Evolutionary conservation across 2,329 filamentous ascomycete genomes (phyloP).

Genomic region (Dactylellina haptotyla): DNA sequence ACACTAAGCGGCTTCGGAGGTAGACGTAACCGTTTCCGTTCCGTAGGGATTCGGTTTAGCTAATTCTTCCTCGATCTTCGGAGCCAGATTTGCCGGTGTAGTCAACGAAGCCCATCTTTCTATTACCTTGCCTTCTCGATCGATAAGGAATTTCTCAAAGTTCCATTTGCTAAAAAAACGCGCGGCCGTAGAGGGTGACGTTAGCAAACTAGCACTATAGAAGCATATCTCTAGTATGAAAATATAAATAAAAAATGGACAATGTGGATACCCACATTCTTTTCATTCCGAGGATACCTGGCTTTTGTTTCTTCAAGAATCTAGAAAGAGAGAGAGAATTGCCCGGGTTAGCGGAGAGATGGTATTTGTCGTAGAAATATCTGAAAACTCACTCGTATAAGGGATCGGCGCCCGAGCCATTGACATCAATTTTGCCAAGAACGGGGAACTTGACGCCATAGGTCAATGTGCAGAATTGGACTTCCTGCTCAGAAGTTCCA

Average conservation of each 20-base stretch:
- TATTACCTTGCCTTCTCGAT: slow-evolving; percentile 84
- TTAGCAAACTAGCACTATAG: slow-evolving; percentile 11
- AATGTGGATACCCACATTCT: slow-evolving; percentile 65
- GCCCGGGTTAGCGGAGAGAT: background rate
- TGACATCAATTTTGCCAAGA: slow-evolving; percentile 91
- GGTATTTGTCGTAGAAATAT: background rate
- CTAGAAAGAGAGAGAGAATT: slow-evolving; percentile 4
- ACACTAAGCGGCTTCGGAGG: background rate
- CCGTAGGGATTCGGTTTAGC: slow-evolving; percentile 63
- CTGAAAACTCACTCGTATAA: slow-evolving; percentile 74
- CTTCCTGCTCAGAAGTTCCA: slow-evolving; percentile 74
- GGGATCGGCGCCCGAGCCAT: slow-evolving; percentile 82
- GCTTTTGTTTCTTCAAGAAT: slow-evolving; percentile 72
- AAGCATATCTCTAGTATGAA: no score
- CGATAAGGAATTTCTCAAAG: slow-evolving; percentile 97
- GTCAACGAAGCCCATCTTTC: slow-evolving; percentile 86
- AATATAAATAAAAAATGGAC: background rate
- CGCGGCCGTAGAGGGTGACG: background rate
- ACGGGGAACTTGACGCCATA: slow-evolving; percentile 94
- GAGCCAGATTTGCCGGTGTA: slow-evolving; percentile 84
- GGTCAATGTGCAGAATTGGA: slow-evolving; percentile 83
- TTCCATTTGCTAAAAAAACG: slow-evolving; percentile 79
- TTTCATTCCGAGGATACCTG: slow-evolving; percentile 88
- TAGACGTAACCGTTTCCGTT: background rate
- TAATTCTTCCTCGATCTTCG: slow-evolving; percentile 78